Percentiles rank a stretch among this genome's conserved stretches.
These are phyloP conservation scores for Sabuloglossum arenarium DNA, from an alignment of 495 filamentous ascomycete genomes.

Conservation along the genomic window DNA sequence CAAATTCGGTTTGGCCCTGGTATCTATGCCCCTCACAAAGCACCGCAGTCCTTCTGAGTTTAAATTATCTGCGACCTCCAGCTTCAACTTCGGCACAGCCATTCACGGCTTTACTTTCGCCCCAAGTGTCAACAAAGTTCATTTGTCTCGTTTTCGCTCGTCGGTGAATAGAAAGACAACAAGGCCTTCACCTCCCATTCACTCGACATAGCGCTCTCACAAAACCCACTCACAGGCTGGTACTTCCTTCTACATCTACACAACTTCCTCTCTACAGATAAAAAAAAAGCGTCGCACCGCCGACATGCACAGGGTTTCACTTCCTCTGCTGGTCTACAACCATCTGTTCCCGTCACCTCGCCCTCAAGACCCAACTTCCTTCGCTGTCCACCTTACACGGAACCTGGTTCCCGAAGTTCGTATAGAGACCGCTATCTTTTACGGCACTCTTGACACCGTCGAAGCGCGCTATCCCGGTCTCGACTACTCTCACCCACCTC, in stretches of 20 bases:
- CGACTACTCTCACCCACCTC: slow-evolving; percentile 61
- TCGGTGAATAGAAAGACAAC: not conserved
- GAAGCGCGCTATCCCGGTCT: slow-evolving; percentile 84
- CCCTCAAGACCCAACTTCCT: slow-evolving; percentile 31
- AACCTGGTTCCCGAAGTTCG: slow-evolving; percentile 80
- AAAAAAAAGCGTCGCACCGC: not conserved
- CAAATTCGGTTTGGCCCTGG: not conserved
- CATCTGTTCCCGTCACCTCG: slow-evolving; percentile 35
- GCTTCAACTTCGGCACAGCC: not conserved
- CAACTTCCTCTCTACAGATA: not conserved
- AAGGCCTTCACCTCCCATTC: not conserved
- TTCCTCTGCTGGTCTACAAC: slow-evolving; percentile 33
- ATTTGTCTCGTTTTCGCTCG: not conserved
- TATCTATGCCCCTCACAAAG: not conserved
- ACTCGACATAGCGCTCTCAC: not conserved
- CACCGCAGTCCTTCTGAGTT: not conserved
- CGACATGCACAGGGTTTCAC: slow-evolving; percentile 38
- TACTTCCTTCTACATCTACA: not conserved
- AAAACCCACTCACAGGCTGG: not conserved
- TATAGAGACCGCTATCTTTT: slow-evolving; percentile 65
- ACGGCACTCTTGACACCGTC: slow-evolving; percentile 61
- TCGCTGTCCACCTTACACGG: slow-evolving; percentile 34
- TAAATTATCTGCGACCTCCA: not conserved
- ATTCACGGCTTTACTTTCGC: not conserved
- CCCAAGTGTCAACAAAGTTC: not conserved